Percentiles rank a stretch among this genome's conserved stretches.
Evolutionary conservation across 2,329 filamentous ascomycete genomes (phyloP).

Genomic region (Pseudofabraea citricarpa): DNA sequence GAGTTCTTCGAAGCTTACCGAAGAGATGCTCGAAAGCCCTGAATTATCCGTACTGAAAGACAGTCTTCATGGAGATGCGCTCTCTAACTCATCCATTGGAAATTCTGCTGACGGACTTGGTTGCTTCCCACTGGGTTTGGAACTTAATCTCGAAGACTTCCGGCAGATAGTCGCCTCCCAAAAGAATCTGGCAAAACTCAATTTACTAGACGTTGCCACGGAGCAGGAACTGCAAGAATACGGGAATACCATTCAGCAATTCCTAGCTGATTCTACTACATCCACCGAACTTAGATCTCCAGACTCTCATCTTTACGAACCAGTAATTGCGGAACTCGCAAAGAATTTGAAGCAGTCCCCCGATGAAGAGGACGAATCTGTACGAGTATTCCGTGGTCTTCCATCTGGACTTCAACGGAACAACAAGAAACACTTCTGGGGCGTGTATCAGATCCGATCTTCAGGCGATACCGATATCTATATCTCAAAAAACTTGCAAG

Average conservation of each 20-base stretch:
- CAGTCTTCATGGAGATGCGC: constrained; percentile 18
- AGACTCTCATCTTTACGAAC: neutral
- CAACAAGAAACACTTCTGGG: constrained; percentile 34
- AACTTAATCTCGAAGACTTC: constrained; percentile 35
- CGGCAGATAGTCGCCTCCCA: constrained; percentile 39
- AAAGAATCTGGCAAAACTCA: constrained; percentile 33
- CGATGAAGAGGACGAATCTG: constrained; percentile 1
- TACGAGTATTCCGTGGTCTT: constrained; percentile 30
- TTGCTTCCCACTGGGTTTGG: constrained; percentile 41
- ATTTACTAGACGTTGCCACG: constrained; percentile 26
- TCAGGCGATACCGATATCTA: constrained; percentile 31
- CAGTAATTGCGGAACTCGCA: constrained; percentile 5
- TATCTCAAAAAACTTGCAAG: constrained; percentile 38
- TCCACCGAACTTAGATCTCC: neutral
- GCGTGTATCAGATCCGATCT: constrained; percentile 25
- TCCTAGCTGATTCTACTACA: neutral
- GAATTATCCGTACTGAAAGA: constrained; percentile 1
- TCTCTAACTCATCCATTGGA: constrained; percentile 33
- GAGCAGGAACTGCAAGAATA: constrained; percentile 6
- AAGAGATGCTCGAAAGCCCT: constrained; percentile 3
- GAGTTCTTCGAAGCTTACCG: neutral
- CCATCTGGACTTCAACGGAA: constrained; percentile 36
- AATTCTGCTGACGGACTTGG: constrained; percentile 34
- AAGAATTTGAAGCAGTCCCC: neutral
- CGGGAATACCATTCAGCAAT: constrained; percentile 6